These are phyloP conservation scores for Dendryphion nanum DNA, from an alignment of 2,329 filamentous ascomycete genomes.

Conservation along the genomic window DNA sequence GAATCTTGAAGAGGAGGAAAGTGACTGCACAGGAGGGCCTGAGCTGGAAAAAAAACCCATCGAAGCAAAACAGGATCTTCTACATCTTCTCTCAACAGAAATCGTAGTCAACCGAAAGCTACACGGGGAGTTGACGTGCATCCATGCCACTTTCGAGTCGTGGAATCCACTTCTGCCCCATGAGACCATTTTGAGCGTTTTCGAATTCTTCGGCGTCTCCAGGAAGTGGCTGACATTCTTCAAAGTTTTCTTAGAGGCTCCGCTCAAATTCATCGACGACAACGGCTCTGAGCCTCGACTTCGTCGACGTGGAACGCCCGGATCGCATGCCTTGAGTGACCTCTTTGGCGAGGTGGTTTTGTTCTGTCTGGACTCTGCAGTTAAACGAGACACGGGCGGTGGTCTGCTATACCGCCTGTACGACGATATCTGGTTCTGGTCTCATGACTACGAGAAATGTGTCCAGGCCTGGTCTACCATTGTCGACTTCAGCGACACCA, in stretches of 20 bases:
- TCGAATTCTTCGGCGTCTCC: slow-evolving; percentile 47
- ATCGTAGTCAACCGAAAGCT: slow-evolving; percentile 31
- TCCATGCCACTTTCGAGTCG: slow-evolving; percentile 30
- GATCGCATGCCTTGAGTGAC: slow-evolving; percentile 48
- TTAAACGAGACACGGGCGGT: slow-evolving; percentile 44
- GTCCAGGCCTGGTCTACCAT: slow-evolving; percentile 46
- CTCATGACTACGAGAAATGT: slow-evolving; percentile 42
- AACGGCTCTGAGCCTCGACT: slow-evolving; percentile 32
- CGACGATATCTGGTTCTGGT: slow-evolving; percentile 51
- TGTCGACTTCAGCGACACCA: slow-evolving; percentile 42
- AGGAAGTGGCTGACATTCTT: slow-evolving; percentile 47
- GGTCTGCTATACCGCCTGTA: slow-evolving; percentile 48
- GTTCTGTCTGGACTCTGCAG: slow-evolving; percentile 48
- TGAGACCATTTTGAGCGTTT: slow-evolving; percentile 43
- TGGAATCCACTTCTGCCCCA: slow-evolving; percentile 43
- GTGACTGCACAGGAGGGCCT: too few species aligned
- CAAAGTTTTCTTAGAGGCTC: slow-evolving; percentile 46
- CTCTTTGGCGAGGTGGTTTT: slow-evolving; percentile 49
- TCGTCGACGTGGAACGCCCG: slow-evolving; percentile 47
- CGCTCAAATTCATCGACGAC: slow-evolving; percentile 44
- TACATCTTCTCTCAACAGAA: slow-evolving; percentile 30
- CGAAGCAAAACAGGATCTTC: slow-evolving; percentile 28
- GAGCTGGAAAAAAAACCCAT: slow-evolving; percentile 22
- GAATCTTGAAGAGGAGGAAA: background rate
- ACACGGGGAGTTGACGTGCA: slow-evolving; percentile 27